phyloP scores from a whole-genome alignment of 75 land plant genomes.

The Picea glauca region DNA sequence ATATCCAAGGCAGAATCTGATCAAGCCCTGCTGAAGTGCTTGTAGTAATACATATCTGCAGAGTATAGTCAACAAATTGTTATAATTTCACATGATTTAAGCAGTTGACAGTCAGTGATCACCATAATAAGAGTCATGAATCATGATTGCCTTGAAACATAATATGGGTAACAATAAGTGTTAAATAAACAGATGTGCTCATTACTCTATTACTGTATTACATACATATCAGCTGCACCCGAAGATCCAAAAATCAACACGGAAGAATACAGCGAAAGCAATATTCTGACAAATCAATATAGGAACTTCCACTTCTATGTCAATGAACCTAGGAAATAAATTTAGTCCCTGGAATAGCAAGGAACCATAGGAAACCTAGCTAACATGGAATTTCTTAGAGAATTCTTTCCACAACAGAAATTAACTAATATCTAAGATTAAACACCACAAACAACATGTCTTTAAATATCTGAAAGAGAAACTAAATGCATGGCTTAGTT shows the following conservation, averaged over 20 bases:
- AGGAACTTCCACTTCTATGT: background rate
- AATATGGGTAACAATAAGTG: background rate
- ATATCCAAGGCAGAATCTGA: slow-evolving; percentile 93
- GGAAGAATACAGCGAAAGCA: background rate
- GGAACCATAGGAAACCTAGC: background rate
- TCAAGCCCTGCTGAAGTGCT: slow-evolving; percentile 94
- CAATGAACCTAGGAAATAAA: background rate
- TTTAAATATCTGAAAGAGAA: too few species aligned
- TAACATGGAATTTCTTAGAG: background rate
- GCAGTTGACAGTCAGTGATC: too few species aligned
- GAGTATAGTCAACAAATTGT: background rate
- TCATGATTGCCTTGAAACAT: background rate
- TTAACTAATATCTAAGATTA: too few species aligned
- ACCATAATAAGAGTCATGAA: background rate
- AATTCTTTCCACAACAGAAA: too few species aligned
- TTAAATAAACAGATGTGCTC: background rate
- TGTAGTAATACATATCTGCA: slow-evolving; percentile 69
- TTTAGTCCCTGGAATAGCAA: background rate
- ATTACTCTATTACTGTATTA: background rate
- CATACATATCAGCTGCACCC: background rate
- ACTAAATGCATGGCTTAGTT: too few species aligned
- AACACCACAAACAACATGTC: too few species aligned
- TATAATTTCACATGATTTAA: background rate
- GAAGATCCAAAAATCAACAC: background rate
- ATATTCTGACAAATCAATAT: background rate